Evolutionary conservation across 371 early-diverging fungal species (phyloP).

Genomic region (Mortierella sp.): DNA sequence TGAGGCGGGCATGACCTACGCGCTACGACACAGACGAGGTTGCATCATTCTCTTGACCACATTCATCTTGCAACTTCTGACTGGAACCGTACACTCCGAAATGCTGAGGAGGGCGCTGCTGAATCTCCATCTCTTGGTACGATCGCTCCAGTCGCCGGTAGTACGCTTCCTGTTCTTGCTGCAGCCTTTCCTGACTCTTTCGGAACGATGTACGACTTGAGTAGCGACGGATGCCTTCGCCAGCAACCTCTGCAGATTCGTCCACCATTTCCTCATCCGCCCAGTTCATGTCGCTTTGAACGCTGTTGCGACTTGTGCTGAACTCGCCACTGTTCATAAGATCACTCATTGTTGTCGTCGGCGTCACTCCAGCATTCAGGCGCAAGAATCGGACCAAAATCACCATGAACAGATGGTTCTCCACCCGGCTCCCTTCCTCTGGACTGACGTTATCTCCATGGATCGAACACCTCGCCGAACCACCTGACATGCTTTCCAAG

Average conservation of each 20-base stretch:
- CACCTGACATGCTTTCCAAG: conserved; percentile 27
- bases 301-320: background rate
- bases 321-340: background rate
- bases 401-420: conserved; percentile 33
- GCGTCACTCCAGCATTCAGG: conserved; percentile 1
- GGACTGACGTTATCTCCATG: conserved; percentile 28
- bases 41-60: too few species aligned
- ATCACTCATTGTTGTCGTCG: background rate
- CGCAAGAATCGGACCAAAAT: conserved; percentile 43
- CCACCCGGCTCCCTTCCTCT: conserved; percentile 26
- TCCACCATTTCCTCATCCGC: background rate
- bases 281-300: background rate
- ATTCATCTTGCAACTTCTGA: conserved; percentile 10
- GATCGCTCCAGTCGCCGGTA: conserved; percentile 10
- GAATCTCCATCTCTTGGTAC: conserved; percentile 46
- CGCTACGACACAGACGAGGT: too few species aligned
- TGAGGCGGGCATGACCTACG: too few species aligned
- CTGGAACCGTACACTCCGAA: conserved; percentile 25
- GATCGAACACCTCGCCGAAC: conserved; percentile 26
- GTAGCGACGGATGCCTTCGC: background rate
- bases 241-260: background rate
- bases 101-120: conserved; percentile 18
- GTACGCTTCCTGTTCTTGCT: conserved; percentile 24
- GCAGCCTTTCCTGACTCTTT: conserved; percentile 26
- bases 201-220: conserved; percentile 9